A percentile compares a stretch with the other conserved stretches of the same genome.
Conservation (phyloP, 2,329 filamentous ascomycete genomes). For the Aspergillus jensenii region DNA sequence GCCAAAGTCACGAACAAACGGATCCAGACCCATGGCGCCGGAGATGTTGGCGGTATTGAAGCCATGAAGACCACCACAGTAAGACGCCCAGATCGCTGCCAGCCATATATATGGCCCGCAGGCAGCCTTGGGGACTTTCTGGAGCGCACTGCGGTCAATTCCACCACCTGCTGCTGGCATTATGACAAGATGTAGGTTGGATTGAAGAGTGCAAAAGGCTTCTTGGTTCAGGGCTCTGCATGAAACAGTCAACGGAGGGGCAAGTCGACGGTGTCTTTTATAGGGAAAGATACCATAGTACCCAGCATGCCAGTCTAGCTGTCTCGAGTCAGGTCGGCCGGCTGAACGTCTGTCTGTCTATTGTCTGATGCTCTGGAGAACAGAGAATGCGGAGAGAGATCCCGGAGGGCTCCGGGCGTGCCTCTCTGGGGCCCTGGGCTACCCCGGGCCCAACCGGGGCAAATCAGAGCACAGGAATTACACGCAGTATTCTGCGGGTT, state of each 20-base stretch:
- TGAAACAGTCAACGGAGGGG: neutral
- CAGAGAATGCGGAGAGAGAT: neutral
- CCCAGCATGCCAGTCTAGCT: neutral
- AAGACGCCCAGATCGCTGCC: conserved; percentile 21
- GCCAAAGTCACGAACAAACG: conserved; percentile 19
- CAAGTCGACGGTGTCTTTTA: neutral
- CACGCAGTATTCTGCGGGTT: neutral
- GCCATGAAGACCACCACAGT: conserved; percentile 21
- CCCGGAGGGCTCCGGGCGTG: neutral
- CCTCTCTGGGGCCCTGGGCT: neutral
- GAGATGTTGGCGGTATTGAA: conserved; percentile 27
- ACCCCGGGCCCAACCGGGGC: neutral
- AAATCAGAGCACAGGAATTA: neutral
- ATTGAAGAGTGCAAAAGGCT: too few species aligned
- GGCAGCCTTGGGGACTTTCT: conserved; percentile 16
- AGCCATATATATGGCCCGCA: conserved; percentile 18
- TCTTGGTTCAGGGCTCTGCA: too few species aligned
- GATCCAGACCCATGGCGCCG: conserved; percentile 20
- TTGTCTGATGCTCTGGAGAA: neutral
- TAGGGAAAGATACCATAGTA: neutral
- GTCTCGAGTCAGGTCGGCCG: neutral
- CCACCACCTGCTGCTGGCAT: conserved; percentile 20
- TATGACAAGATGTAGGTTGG: neutral
- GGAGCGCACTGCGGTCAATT: conserved; percentile 17
- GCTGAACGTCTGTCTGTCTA: neutral